Evolutionary conservation across 176 grass and related monocot genomes (phyloP).

Genomic region (Oryza rufipogon): DNA sequence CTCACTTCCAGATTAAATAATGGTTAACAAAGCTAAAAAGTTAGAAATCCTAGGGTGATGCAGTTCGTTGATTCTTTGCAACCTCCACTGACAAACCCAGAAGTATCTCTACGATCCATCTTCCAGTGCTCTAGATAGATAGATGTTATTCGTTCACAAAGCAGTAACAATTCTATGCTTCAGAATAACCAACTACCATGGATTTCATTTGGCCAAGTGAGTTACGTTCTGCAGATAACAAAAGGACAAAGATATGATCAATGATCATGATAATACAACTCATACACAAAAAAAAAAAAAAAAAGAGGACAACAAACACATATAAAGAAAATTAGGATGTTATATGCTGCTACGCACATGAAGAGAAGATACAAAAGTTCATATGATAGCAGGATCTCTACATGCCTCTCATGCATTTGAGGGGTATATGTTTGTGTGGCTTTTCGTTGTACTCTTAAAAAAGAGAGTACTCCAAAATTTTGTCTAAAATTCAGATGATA

Average conservation of each 20-base stretch:
- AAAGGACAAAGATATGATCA: conserved; percentile 12
- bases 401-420: not conserved
- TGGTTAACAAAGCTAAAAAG: conserved; percentile 50
- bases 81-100: conserved; percentile 95
- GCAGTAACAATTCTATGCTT: not conserved
- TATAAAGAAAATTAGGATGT: not conserved
- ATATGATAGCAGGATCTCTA: not conserved
- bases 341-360: not conserved
- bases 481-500: not conserved
- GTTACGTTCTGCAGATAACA: conserved; percentile 37
- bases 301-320: not conserved
- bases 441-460: not conserved
- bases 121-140: conserved; percentile 42
- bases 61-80: conserved; percentile 44
- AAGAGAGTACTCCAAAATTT: not conserved
- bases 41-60: conserved; percentile 46
- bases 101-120: conserved; percentile 85
- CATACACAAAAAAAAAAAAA: not conserved
- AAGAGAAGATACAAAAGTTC: not conserved
- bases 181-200: conserved; percentile 16
- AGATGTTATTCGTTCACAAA: conserved; percentile 17
- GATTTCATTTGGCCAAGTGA: conserved; percentile 19
- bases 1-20: conserved; percentile 47
- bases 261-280: conserved; percentile 2
- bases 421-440: not conserved